phyloP scores from a whole-genome alignment of 352 stramenopile species.

The Pythium coloratum region DNA sequence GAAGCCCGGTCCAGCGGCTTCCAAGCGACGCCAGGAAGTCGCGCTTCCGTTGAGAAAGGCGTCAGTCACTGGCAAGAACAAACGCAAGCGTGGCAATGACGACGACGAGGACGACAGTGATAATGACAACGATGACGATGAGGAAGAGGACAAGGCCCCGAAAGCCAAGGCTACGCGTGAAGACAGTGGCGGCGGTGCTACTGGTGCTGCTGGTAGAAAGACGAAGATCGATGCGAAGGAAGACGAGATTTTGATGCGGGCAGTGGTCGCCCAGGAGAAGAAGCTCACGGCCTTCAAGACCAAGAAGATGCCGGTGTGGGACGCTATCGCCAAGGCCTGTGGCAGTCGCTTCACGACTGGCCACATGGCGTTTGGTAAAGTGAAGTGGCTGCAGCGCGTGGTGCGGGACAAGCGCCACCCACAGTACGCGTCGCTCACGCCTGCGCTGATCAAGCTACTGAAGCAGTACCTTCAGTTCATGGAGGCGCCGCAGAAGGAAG shows the following conservation, averaged over 20 bases:
- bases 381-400: constrained; percentile 18
- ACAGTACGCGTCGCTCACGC: constrained; percentile 2
- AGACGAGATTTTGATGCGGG: neutral
- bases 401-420: constrained; percentile 5
- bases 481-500: neutral
- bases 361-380: neutral
- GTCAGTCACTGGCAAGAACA: neutral
- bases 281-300: neutral
- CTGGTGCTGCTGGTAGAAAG: neutral
- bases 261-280: neutral
- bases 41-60: neutral
- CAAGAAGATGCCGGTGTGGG: constrained; percentile 12
- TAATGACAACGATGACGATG: neutral
- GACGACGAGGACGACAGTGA: neutral
- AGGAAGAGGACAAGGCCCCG: neutral
- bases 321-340: constrained; percentile 2
- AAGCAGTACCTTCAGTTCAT: neutral
- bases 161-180: neutral
- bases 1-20: neutral
- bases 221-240: neutral
- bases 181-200: no score
- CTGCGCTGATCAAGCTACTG: neutral
- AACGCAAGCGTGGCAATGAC: neutral
- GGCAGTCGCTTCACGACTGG: constrained; percentile 5
- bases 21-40: neutral